These are phyloP conservation scores for Beauveria australis DNA, from an alignment of 2,329 filamentous ascomycete genomes.

Conservation along the genomic window DNA sequence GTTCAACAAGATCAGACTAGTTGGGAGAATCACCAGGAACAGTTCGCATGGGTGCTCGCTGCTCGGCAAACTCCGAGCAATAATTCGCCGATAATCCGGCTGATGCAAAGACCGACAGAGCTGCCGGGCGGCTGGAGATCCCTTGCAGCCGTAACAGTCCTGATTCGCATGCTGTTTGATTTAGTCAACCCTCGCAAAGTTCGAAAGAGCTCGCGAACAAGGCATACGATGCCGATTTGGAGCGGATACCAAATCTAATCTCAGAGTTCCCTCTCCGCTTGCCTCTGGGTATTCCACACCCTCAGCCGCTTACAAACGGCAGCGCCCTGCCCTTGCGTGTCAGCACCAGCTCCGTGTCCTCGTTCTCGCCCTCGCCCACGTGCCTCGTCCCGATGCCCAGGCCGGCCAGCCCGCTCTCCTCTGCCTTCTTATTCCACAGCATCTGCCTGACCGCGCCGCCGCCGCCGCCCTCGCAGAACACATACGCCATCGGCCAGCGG, in stretches of 20 bases:
- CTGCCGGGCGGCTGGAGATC: neutral
- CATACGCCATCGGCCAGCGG: constrained; percentile 62
- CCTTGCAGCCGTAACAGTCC: neutral
- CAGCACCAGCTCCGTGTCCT: constrained; percentile 37
- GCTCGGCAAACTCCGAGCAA: too few relatives aligned
- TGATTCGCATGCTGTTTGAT: neutral
- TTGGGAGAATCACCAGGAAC: too few relatives aligned
- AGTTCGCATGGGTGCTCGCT: too few relatives aligned
- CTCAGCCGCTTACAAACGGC: constrained; percentile 11
- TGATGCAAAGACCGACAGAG: neutral
- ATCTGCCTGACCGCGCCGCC: constrained; percentile 57
- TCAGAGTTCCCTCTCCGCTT: too few relatives aligned
- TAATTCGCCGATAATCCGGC: too few relatives aligned
- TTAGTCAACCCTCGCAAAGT: too few relatives aligned
- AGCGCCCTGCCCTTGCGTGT: constrained; percentile 40
- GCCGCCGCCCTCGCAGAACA: constrained; percentile 52
- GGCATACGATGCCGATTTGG: too few relatives aligned
- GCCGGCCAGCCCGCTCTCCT: constrained; percentile 54
- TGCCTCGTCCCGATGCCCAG: constrained; percentile 43
- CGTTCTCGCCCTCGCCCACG: constrained; percentile 14
- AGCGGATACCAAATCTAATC: too few relatives aligned
- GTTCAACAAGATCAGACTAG: neutral
- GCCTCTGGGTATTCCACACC: neutral
- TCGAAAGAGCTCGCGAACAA: too few relatives aligned
- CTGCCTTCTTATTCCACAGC: constrained; percentile 62